These are phyloP conservation scores for Pulveroboletus sp. DNA, from an alignment of 768 basidiomycete genomes.

Conservation along the genomic window DNA sequence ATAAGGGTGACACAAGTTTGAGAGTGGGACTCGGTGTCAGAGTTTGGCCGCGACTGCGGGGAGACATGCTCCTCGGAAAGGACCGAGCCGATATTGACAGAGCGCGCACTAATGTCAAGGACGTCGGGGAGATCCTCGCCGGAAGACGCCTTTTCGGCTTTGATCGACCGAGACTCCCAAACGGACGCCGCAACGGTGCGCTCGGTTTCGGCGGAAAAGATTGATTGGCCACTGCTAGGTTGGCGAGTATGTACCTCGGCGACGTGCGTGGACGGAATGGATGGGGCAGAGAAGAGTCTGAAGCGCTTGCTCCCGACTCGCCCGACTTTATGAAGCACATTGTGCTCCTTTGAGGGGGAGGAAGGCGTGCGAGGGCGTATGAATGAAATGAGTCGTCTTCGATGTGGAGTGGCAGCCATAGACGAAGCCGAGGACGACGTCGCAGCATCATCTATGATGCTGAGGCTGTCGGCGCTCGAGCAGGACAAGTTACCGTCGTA, in stretches of 20 bases:
- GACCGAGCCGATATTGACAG: background rate
- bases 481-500: slow-evolving; percentile 7
- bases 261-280: slow-evolving; percentile 2
- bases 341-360: slow-evolving; percentile 5
- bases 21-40: slow-evolving; percentile 7
- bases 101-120: slow-evolving; percentile 20
- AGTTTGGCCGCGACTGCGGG: slow-evolving; percentile 2
- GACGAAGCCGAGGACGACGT: slow-evolving; percentile 16
- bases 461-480: slow-evolving; percentile 13
- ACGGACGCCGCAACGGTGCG: background rate
- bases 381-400: slow-evolving; percentile 10
- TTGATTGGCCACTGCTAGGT: background rate
- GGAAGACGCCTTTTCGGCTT: background rate
- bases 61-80: background rate
- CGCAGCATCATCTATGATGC: slow-evolving; percentile 3
- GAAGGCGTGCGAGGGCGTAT: slow-evolving; percentile 15
- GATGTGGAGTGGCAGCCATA: background rate
- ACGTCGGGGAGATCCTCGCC: slow-evolving; percentile 13
- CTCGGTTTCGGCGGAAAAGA: background rate
- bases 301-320: slow-evolving; percentile 7
- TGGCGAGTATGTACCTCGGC: background rate
- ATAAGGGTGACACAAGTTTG: slow-evolving; percentile 23
- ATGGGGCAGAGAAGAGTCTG: slow-evolving; percentile 17
- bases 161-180: background rate
- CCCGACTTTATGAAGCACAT: slow-evolving; percentile 6